A percentile compares a stretch with the other conserved stretches of the same genome.
Evolutionary conservation across 352 stramenopile species (phyloP).

Genomic region (Globisporangium nodosum): DNA sequence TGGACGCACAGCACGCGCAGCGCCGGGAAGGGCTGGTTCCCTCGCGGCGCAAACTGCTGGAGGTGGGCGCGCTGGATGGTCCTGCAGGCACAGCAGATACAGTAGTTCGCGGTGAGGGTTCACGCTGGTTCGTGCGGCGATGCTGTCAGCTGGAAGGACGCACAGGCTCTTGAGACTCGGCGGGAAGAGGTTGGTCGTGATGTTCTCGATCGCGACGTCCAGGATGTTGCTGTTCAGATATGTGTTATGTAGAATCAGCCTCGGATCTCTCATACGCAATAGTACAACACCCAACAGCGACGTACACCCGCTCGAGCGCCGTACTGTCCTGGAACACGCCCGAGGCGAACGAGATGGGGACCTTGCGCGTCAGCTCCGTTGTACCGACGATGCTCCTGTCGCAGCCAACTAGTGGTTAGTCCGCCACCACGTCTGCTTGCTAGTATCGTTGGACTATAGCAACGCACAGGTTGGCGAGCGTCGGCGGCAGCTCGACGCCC

Average conservation of each 20-base stretch:
- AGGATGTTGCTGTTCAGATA: conserved; percentile 30
- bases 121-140: neutral
- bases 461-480: conserved; percentile 56
- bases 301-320: conserved; percentile 46
- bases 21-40: conserved; percentile 30
- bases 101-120: no score
- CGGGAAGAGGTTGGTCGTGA: conserved; percentile 64
- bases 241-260: neutral
- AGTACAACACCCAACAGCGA: neutral
- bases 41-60: conserved; percentile 55
- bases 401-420: no score
- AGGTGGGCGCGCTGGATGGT: conserved; percentile 57
- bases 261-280: neutral
- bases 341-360: conserved; percentile 52
- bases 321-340: conserved; percentile 40
- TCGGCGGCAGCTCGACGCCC: conserved; percentile 38
- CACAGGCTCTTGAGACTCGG: conserved; percentile 50
- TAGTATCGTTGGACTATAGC: no score
- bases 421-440: no score
- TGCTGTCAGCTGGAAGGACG: conserved; percentile 2
- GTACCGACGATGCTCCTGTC: conserved; percentile 49
- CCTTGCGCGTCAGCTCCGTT: conserved; percentile 41
- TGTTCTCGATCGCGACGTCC: conserved; percentile 53
- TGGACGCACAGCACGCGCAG: conserved; percentile 51
- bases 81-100: conserved; percentile 15